Evolutionary conservation across 441 rosid species (phyloP).

Genomic region (Gossypium aridum): DNA sequence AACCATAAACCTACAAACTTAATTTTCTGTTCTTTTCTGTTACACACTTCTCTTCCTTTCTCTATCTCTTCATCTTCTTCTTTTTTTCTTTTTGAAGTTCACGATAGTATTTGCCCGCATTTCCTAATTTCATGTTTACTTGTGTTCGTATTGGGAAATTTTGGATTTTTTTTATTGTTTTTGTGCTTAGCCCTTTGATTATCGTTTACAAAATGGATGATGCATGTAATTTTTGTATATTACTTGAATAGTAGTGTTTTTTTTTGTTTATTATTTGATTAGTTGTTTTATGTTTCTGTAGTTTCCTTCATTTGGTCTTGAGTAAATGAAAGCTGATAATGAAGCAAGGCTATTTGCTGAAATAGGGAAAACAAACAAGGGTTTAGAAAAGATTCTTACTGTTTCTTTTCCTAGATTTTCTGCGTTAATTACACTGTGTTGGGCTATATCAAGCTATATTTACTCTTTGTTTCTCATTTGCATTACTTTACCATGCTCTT

Average conservation of each 20-base stretch:
- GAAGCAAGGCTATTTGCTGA: background rate
- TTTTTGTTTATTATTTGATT: background rate
- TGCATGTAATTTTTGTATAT: background rate
- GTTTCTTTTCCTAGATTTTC: background rate
- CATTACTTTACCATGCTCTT: background rate
- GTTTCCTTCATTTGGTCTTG: background rate
- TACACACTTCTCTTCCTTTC: background rate
- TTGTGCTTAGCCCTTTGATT: background rate
- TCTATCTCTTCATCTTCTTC: background rate
- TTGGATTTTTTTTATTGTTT: background rate
- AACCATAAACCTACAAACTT: background rate
- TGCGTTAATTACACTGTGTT: background rate
- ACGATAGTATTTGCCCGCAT: background rate
- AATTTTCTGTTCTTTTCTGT: background rate
- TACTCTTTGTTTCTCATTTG: background rate
- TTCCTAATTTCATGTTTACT: background rate
- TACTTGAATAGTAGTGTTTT: background rate
- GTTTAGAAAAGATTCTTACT: background rate
- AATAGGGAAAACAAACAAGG: background rate
- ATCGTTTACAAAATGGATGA: background rate
- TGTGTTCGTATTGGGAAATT: background rate
- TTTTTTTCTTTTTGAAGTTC: background rate
- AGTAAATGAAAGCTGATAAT: background rate
- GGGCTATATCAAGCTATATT: background rate
- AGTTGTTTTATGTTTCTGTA: background rate